A percentile compares a stretch with the other conserved stretches of the same genome.
phyloP scores from a whole-genome alignment of 495 filamentous ascomycete genomes.

The Aspergillus bertholletiae region DNA sequence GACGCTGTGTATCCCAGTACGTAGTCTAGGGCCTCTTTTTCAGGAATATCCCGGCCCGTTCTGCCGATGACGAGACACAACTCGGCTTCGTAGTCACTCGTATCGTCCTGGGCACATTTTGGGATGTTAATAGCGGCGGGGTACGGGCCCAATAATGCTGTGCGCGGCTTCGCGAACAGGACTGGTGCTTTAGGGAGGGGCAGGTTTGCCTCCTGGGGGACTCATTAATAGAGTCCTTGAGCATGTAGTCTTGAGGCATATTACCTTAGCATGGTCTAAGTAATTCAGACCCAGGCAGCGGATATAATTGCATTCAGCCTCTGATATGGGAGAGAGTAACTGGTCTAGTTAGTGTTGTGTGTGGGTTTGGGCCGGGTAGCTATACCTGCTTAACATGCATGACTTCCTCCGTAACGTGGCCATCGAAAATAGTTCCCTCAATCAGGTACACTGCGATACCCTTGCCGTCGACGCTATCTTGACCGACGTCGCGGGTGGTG shows the following conservation, averaged over 20 bases:
- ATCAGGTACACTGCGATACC: not conserved
- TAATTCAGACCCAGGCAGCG: slow-evolving; percentile 73
- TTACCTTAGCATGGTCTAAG: slow-evolving; percentile 64
- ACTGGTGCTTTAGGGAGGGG: slow-evolving; percentile 62
- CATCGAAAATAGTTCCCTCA: slow-evolving; percentile 1
- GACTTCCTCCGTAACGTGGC: not conserved
- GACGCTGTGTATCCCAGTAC: slow-evolving; percentile 70
- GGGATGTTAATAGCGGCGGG: slow-evolving; percentile 50
- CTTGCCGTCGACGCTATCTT: not conserved
- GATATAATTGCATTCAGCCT: slow-evolving; percentile 1
- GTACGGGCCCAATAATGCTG: slow-evolving; percentile 59
- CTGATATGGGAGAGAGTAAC: slow-evolving; percentile 3
- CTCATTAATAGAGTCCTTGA: no score
- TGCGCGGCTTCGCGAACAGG: slow-evolving; percentile 70
- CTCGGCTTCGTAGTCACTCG: slow-evolving; percentile 68
- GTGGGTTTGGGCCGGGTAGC: no score
- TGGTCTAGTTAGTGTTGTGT: not conserved
- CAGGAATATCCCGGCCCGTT: slow-evolving; percentile 55
- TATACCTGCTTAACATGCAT: slow-evolving; percentile 3
- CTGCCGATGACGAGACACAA: slow-evolving; percentile 65
- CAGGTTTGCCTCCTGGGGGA: slow-evolving; percentile 52
- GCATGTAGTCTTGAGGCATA: no score
- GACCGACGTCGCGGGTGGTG: not conserved
- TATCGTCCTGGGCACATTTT: slow-evolving; percentile 32
- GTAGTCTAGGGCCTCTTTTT: slow-evolving; percentile 59